Conservation (phyloP, 1,284 basidiomycete species). For the Irpex lacteus region DNA sequence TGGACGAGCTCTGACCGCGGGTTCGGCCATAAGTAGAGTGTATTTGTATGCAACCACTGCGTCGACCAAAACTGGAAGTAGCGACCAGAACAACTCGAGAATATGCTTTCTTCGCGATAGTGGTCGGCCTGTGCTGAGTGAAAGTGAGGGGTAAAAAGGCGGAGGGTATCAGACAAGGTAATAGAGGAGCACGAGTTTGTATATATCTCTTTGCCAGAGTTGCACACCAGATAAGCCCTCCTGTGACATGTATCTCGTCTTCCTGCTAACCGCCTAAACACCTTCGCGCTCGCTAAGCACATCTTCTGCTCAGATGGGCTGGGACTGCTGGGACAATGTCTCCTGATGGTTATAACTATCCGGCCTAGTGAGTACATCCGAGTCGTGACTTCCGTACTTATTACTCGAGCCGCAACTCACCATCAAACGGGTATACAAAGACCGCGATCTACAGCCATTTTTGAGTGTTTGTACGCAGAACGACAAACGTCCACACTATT, state of each 20-base stretch:
- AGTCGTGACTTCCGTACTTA: too few species aligned
- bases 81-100: slow-evolving; percentile 49
- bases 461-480: too few species aligned
- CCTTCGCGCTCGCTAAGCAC: too few species aligned
- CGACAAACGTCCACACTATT: too few species aligned
- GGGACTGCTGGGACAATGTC: too few species aligned
- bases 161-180: slow-evolving; percentile 26
- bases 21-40: slow-evolving; percentile 48
- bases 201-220: slow-evolving; percentile 63
- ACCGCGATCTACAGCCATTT: too few species aligned
- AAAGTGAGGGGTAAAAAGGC: slow-evolving; percentile 7
- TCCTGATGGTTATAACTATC: too few species aligned
- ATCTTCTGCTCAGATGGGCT: too few species aligned
- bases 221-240: slow-evolving; percentile 18
- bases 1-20: slow-evolving; percentile 27
- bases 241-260: background rate
- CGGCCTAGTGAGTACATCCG: too few species aligned
- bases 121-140: slow-evolving; percentile 53
- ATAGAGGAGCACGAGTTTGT: slow-evolving; percentile 60
- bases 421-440: slow-evolving; percentile 20
- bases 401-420: slow-evolving; percentile 51
- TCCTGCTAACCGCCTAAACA: slow-evolving; percentile 40
- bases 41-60: slow-evolving; percentile 60
- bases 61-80: slow-evolving; percentile 51
- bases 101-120: slow-evolving; percentile 40